Conservation (phyloP, 2,329 filamentous ascomycete genomes). For the Stylonectria norvegica region DNA sequence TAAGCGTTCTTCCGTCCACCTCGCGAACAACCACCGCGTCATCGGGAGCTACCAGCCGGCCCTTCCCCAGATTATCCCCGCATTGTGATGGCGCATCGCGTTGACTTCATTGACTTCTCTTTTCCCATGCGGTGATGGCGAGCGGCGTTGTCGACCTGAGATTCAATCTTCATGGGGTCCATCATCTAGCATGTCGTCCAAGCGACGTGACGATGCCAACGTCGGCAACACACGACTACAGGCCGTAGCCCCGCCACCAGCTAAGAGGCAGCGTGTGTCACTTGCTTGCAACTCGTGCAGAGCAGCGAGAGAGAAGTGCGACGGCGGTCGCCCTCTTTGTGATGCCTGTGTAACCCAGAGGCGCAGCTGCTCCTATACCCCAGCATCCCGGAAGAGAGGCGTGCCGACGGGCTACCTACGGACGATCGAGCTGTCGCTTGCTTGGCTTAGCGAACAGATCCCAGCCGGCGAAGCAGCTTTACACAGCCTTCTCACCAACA, state of each 20-base stretch:
- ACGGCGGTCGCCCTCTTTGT: slow-evolving; percentile 64
- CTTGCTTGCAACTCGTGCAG: slow-evolving; percentile 68
- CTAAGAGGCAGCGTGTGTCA: slow-evolving; percentile 63
- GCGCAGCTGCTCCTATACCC: slow-evolving; percentile 67
- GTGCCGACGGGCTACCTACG: slow-evolving; percentile 78
- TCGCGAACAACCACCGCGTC: slow-evolving; percentile 15
- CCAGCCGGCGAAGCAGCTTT: slow-evolving; percentile 58
- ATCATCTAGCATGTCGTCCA: slow-evolving; percentile 37
- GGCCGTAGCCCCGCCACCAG: slow-evolving; percentile 22
- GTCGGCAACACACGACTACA: slow-evolving; percentile 21
- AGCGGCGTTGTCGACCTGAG: slow-evolving; percentile 15
- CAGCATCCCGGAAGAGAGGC: slow-evolving; percentile 71
- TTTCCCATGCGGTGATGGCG: slow-evolving; percentile 4
- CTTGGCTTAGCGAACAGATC: slow-evolving; percentile 62
- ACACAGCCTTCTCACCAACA: slow-evolving; percentile 48
- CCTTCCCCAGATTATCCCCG: slow-evolving; percentile 28
- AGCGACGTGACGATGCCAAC: slow-evolving; percentile 30
- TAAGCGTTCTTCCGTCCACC: slow-evolving; percentile 23
- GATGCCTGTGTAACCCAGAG: slow-evolving; percentile 62
- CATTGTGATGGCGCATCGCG: slow-evolving; percentile 19
- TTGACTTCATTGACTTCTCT: slow-evolving; percentile 10
- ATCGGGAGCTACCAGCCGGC: slow-evolving; percentile 6
- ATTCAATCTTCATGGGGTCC: slow-evolving; percentile 11
- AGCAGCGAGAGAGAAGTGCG: slow-evolving; percentile 67
- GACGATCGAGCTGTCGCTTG: slow-evolving; percentile 66